These are phyloP conservation scores for Anthoceros angustus DNA, from an alignment of 225 moss, liverwort and hornwort species.

Conservation along the genomic window DNA sequence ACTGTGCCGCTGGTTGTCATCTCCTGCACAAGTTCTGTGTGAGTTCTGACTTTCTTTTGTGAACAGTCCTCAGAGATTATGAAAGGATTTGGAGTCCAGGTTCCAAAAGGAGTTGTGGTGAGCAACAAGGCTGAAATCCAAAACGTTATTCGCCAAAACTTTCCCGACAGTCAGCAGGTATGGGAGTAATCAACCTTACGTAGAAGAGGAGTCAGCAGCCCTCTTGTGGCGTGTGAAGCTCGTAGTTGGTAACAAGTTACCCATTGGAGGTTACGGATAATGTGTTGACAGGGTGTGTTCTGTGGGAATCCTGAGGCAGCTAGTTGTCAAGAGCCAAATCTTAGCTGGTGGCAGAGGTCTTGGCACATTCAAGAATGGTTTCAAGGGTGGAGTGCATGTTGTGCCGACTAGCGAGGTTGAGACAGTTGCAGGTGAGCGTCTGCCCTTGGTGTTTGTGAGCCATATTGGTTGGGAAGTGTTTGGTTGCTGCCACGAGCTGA, in stretches of 20 bases:
- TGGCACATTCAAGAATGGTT: conserved; percentile 83
- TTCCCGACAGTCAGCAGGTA: conserved; percentile 52
- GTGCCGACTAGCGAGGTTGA: conserved; percentile 57
- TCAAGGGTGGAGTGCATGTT: conserved; percentile 94
- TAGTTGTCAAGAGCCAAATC: conserved; percentile 96
- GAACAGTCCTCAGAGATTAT: conserved; percentile 48
- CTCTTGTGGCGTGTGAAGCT: conserved; percentile 18
- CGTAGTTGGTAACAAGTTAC: neutral
- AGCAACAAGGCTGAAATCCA: conserved; percentile 43
- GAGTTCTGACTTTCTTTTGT: neutral
- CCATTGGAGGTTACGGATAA: neutral
- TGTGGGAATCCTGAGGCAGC: conserved; percentile 1
- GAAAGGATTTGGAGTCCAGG: conserved; percentile 86
- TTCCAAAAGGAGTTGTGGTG: conserved; percentile 73
- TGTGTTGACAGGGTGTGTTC: neutral
- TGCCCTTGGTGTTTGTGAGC: neutral
- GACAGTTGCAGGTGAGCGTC: conserved; percentile 31
- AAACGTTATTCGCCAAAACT: conserved; percentile 34
- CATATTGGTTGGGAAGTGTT: too few relatives aligned
- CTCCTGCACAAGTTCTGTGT: neutral
- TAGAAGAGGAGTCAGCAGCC: too few relatives aligned
- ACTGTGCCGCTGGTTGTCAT: neutral
- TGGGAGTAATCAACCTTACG: neutral
- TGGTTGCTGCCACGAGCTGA: neutral
- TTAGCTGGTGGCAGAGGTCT: conserved; percentile 91